Conservation (phyloP, 2,329 filamentous ascomycete species). For the Colletotrichum sp. region DNA sequence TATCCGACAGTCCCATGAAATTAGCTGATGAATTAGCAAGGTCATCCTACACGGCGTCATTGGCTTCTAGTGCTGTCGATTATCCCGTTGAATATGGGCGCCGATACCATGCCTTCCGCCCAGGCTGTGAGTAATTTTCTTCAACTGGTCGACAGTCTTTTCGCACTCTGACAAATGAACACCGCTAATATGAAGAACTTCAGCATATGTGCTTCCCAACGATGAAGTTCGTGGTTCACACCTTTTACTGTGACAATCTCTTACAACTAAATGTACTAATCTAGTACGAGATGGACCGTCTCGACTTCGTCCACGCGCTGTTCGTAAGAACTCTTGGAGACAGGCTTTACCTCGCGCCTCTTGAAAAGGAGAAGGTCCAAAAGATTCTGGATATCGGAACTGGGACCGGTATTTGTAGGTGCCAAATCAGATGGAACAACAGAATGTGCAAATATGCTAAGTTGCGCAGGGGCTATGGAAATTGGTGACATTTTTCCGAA, state of each 20-base stretch:
- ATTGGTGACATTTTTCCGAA: constrained; percentile 13
- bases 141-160: neutral
- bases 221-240: constrained; percentile 27
- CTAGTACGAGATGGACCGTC: neutral
- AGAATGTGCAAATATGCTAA: neutral
- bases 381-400: constrained; percentile 64
- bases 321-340: neutral
- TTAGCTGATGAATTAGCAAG: neutral
- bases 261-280: too few relatives aligned
- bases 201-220: constrained; percentile 28
- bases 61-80: neutral
- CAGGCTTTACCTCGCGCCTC: neutral
- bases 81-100: constrained; percentile 1
- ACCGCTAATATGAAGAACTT: neutral
- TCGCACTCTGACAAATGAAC: neutral
- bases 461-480: constrained; percentile 43
- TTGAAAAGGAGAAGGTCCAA: neutral
- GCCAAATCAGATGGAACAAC: neutral
- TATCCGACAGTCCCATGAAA: neutral
- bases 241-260: too few relatives aligned
- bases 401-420: constrained; percentile 48
- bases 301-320: neutral
- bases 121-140: constrained; percentile 9
- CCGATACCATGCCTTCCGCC: constrained; percentile 12
- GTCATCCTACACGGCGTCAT: neutral